A percentile compares a stretch with the other conserved stretches of the same genome.
phyloP scores from a whole-genome alignment of 352 stramenopile species.

The Phytopythium cucurbitacearum region DNA sequence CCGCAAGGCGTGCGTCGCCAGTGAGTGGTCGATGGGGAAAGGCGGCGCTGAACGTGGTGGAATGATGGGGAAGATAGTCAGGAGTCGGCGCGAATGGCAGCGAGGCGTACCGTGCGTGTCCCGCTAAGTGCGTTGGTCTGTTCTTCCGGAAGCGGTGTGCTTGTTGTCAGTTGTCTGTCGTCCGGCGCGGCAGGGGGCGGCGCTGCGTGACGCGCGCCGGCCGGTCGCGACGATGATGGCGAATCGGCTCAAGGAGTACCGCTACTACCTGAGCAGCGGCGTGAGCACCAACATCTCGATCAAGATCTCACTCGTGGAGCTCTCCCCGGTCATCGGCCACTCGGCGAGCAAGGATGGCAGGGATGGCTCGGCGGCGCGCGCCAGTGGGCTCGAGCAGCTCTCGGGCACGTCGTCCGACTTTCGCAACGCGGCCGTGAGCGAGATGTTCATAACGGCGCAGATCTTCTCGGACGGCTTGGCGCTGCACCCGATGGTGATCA shows the following conservation, averaged over 20 bases:
- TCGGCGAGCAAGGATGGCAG: background rate
- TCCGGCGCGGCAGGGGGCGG: background rate
- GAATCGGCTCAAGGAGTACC: constrained; percentile 83
- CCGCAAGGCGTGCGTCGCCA: too few species aligned
- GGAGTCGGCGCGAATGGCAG: too few species aligned
- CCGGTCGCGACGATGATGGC: constrained; percentile 25
- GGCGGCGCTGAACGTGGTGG: too few species aligned
- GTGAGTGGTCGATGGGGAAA: too few species aligned
- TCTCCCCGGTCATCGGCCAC: constrained; percentile 44
- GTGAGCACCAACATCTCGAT: constrained; percentile 76
- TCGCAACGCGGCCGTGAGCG: constrained; percentile 76
- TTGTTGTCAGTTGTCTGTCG: background rate
- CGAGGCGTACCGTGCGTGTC: too few species aligned
- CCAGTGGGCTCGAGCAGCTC: constrained; percentile 51
- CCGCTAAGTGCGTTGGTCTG: too few species aligned
- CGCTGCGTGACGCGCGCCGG: background rate
- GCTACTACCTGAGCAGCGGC: constrained; percentile 86
- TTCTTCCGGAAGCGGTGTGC: too few species aligned
- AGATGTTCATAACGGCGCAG: constrained; percentile 88
- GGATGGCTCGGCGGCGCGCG: constrained; percentile 18
- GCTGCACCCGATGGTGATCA: constrained; percentile 82
- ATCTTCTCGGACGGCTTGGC: constrained; percentile 82
- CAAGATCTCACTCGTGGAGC: constrained; percentile 75
- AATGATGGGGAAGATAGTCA: too few species aligned
- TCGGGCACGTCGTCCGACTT: constrained; percentile 60